Evolutionary conservation across 768 basidiomycete genomes (phyloP).

Genomic region (Phaffia tasmanica): DNA sequence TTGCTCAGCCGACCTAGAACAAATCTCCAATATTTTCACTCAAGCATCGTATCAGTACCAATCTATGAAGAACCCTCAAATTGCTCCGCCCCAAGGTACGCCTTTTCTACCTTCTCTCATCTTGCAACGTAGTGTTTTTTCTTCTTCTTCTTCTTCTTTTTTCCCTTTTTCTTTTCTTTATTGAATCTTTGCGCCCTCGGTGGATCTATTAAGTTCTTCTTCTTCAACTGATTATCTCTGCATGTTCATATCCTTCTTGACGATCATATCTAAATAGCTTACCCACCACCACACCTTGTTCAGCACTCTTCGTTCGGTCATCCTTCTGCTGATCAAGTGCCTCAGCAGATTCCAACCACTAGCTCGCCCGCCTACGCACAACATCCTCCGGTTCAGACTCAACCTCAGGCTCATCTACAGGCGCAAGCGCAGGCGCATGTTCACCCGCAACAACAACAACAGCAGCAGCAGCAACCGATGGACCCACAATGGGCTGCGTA

Average conservation of each 20-base stretch:
- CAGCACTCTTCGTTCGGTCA: no score
- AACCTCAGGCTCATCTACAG: constrained; percentile 9
- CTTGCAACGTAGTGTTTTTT: neutral
- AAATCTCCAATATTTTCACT: constrained; percentile 24
- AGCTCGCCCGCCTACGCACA: constrained; percentile 2
- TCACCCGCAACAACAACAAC: constrained; percentile 6
- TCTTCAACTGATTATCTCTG: no score
- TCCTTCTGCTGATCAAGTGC: no score
- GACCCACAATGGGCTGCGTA: constrained; percentile 21
- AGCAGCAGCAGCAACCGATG: constrained; percentile 1
- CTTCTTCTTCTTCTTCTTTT: neutral
- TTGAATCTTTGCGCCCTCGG: no score
- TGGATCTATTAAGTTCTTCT: no score
- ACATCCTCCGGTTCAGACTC: constrained; percentile 13
- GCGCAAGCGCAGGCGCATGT: neutral
- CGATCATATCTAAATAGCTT: neutral
- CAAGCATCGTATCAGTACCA: constrained; percentile 22
- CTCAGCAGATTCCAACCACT: no score
- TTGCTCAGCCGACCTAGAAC: constrained; percentile 22
- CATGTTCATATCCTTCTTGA: no score
- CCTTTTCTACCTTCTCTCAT: neutral
- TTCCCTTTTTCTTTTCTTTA: no score
- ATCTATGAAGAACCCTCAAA: constrained; percentile 22
- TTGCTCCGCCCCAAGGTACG: constrained; percentile 16
- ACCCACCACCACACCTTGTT: constrained; percentile 10